Evolutionary conservation across 139 green algal species (phyloP), one percentile per base, ranked within the genome.

Genomic region (Chlorella ohadii): DNA sequence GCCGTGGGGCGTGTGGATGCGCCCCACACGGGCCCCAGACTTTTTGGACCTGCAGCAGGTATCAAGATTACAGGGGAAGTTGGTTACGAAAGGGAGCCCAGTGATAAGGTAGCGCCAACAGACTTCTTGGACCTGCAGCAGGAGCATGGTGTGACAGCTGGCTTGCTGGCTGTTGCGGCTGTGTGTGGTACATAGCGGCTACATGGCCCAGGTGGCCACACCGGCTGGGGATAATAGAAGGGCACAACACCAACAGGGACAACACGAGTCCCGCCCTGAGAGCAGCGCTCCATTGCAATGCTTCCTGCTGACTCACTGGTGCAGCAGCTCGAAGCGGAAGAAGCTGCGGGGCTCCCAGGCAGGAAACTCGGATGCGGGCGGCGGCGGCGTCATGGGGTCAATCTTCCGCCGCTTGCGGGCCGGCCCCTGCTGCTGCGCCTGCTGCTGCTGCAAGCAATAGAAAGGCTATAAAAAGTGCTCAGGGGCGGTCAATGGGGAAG

Each of bases 1-100:
- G 28, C 86, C 86, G 71, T 90, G 86, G 0, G 86, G 71, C 6
- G 86, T 90, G 39, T 87, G 59, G n/a, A 90, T 85, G 28, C 73
- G 36, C 12, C 86, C 81, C 51, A 87, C 86, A 4, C 82, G 63
- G 31, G 86, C 86, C 7, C 39, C 75, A 1, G 82, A 87, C 56
- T 80, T 84, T 15, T 59, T 79, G 2, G 86, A 90, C 27, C 81
- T 86, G 81, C 66, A 36, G 2, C 7, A 12, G 27, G 71, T n/a
- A n/a, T n/a, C n/a, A n/a, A n/a, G n/a, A n/a, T n/a, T n/a, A 25
- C 6, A 33, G 16, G 33, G 27, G 33, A 15, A 20, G 3, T 34
- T 20, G 38, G 61, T 36, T 68, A 17, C 28, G n/a, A 71, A 20
- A 31, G n/a, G n/a, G n/a, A n/a, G n/a, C n/a, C n/a, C n/a, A n/a